These are phyloP conservation scores for Saraca asoca DNA, from an alignment of 331 rosid genomes.

Conservation along the genomic window DNA sequence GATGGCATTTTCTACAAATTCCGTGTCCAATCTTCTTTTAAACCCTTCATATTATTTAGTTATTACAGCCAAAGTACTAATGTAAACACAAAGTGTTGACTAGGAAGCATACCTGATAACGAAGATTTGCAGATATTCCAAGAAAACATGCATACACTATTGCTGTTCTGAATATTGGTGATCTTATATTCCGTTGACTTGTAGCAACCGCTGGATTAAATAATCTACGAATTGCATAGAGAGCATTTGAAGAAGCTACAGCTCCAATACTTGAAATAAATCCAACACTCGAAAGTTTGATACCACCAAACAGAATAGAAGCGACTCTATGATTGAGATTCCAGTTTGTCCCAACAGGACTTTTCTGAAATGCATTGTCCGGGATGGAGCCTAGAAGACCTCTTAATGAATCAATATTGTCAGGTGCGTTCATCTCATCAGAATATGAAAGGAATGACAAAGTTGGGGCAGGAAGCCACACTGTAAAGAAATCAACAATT, in stretches of 20 bases:
- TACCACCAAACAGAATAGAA: constrained; percentile 84
- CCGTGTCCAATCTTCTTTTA: constrained; percentile 20
- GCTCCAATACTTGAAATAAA: constrained; percentile 90
- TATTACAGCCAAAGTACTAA: constrained; percentile 12
- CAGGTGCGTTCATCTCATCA: constrained; percentile 58
- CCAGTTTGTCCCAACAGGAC: constrained; percentile 81
- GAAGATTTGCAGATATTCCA: constrained; percentile 86
- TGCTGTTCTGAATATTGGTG: constrained; percentile 87
- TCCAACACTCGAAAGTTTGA: constrained; percentile 92
- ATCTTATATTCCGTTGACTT: constrained; percentile 57
- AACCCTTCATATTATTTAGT: constrained; percentile 1
- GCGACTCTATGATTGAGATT: constrained; percentile 76
- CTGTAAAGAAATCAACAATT: constrained; percentile 93
- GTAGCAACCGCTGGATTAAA: constrained; percentile 58
- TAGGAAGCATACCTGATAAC: constrained; percentile 75
- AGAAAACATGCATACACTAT: constrained; percentile 66
- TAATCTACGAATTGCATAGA: constrained; percentile 57
- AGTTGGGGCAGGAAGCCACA: constrained; percentile 99
- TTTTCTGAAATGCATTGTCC: constrained; percentile 94
- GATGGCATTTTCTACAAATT: constrained; percentile 31
- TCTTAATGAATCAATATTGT: constrained; percentile 57
- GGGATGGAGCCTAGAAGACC: constrained; percentile 93
- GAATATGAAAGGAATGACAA: constrained; percentile 76
- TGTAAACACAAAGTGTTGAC: constrained; percentile 23
- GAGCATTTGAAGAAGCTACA: constrained; percentile 74